Conservation (phyloP, 805 yeast species). For the Teunomyces gatunensis region DNA sequence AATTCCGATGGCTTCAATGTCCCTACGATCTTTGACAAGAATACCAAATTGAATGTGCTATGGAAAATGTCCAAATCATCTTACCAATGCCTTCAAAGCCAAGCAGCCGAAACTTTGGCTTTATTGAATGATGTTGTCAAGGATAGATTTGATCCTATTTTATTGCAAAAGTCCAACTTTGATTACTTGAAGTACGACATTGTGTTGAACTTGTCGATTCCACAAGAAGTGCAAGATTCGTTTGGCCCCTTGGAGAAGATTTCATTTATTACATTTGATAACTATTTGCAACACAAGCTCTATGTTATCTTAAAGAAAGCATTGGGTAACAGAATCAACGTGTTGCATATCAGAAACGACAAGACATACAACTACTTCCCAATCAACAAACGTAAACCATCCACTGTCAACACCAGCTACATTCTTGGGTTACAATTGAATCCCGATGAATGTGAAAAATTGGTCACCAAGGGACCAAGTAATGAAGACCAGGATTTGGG, state of each 20-base stretch:
- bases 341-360: constrained; percentile 33
- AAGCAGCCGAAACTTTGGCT: constrained; percentile 65
- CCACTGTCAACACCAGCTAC: constrained; percentile 28
- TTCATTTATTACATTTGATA: constrained; percentile 66
- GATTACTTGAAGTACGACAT: constrained; percentile 66
- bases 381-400: constrained; percentile 54
- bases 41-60: constrained; percentile 71
- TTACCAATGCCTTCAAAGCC: constrained; percentile 56
- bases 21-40: constrained; percentile 75
- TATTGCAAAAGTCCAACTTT: constrained; percentile 57
- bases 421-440: constrained; percentile 67
- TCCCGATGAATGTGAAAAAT: constrained; percentile 70
- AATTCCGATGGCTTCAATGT: constrained; percentile 59
- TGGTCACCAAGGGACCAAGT: constrained; percentile 84
- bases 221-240: constrained; percentile 38
- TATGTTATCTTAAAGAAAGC: constrained; percentile 56
- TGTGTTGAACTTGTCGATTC: constrained; percentile 50
- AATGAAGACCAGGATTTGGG: constrained; percentile 54
- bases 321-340: constrained; percentile 48
- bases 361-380: constrained; percentile 30
- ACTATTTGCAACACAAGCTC: constrained; percentile 60
- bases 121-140: constrained; percentile 74
- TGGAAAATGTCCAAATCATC: constrained; percentile 78
- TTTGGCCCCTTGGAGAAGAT: constrained; percentile 74
- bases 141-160: constrained; percentile 79